phyloP scores from a whole-genome alignment of 2,329 filamentous ascomycete genomes.

The Fusarium sp. region DNA sequence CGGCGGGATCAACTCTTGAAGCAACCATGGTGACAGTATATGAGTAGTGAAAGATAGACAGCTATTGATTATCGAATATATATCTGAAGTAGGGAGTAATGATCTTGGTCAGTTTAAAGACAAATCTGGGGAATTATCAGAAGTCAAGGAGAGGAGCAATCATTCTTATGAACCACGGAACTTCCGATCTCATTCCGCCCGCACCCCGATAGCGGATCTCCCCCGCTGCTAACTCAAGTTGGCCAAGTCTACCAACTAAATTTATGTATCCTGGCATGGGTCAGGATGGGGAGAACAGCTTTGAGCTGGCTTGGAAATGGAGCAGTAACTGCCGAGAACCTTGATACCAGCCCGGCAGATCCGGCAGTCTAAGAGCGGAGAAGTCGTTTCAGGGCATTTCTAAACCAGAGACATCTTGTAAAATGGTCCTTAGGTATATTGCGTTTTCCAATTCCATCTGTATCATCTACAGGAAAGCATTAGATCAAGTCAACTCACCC shows the following conservation, averaged over 20 bases:
- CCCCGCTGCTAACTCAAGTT: background rate
- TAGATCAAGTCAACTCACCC: fast-evolving
- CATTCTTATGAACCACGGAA: background rate
- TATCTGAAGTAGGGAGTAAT: background rate
- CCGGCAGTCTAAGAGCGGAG: background rate
- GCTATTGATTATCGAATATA: fast-evolving
- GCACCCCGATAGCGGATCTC: background rate
- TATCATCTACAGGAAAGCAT: fast-evolving
- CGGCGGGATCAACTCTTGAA: background rate
- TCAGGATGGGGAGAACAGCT: background rate
- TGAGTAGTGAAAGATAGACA: too few species aligned
- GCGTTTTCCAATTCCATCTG: too few species aligned
- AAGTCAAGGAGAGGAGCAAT: background rate
- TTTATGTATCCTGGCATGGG: too few species aligned
- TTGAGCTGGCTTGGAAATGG: background rate
- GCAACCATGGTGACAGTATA: background rate
- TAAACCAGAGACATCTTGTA: background rate
- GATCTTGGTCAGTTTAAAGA: background rate
- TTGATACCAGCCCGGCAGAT: background rate
- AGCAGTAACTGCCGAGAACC: background rate
- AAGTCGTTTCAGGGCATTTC: fast-evolving
- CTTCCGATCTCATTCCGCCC: background rate
- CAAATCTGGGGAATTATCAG: background rate
- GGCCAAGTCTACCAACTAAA: background rate
- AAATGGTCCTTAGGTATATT: fast-evolving